Conservation (phyloP, 1,139 yeast species). For the Yamadazyma mexicana region DNA sequence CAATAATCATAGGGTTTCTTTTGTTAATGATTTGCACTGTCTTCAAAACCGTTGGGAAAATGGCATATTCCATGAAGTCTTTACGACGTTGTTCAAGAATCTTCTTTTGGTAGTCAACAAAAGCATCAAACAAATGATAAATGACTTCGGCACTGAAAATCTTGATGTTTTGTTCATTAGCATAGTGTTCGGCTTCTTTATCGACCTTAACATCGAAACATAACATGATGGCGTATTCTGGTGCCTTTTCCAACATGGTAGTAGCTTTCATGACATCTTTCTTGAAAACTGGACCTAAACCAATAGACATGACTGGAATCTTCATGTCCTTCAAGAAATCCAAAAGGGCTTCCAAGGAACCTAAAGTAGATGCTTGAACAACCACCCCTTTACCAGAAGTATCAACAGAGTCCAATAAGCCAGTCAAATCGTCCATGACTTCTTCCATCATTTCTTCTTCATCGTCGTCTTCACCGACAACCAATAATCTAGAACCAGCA, state of each 20-base stretch:
- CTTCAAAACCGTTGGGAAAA: slow-evolving; percentile 92
- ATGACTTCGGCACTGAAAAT: slow-evolving; percentile 95
- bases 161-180: slow-evolving; percentile 86
- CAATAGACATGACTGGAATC: slow-evolving; percentile 98
- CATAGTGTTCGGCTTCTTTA: slow-evolving; percentile 97
- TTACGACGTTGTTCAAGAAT: slow-evolving; percentile 87
- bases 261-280: slow-evolving; percentile 98
- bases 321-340: slow-evolving; percentile 98
- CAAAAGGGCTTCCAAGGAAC: slow-evolving; percentile 93
- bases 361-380: slow-evolving; percentile 97
- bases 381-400: slow-evolving; percentile 94
- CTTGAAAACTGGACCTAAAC: slow-evolving; percentile 96
- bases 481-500: slow-evolving; percentile 95
- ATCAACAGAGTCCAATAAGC: slow-evolving; percentile 91
- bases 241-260: slow-evolving; percentile 95
- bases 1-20: slow-evolving; percentile 98
- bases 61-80: slow-evolving; percentile 85
- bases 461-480: slow-evolving; percentile 96
- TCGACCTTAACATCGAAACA: slow-evolving; percentile 97
- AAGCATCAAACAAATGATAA: slow-evolving; percentile 93
- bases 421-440: slow-evolving; percentile 97
- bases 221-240: slow-evolving; percentile 92
- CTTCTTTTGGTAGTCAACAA: slow-evolving; percentile 87
- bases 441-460: slow-evolving; percentile 98
- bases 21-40: slow-evolving; percentile 96